phyloP scores from a whole-genome alignment of 192 early-diverging fungal genomes.

The Spinellus fusiger region DNA sequence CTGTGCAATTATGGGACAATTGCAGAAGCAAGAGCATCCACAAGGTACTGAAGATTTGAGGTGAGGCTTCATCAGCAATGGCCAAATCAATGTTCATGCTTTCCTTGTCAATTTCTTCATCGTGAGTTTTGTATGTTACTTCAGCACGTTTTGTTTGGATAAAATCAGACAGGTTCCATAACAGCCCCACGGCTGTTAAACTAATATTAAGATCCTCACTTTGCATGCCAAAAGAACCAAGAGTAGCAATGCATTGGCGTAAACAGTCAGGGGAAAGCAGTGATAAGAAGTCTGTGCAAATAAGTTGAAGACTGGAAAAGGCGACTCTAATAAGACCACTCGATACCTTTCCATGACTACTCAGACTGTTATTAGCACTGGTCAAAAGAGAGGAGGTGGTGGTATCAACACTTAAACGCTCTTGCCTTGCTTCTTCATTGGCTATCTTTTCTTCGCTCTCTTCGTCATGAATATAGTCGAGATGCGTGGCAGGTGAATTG shows the following conservation, averaged over 20 bases:
- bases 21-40: slow-evolving; percentile 90
- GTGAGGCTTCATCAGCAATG: slow-evolving; percentile 31
- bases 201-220: slow-evolving; percentile 91
- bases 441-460: background rate
- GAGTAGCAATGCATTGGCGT: slow-evolving; percentile 71
- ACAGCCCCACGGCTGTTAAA: slow-evolving; percentile 83
- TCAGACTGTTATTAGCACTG: background rate
- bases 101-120: slow-evolving; percentile 12
- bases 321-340: slow-evolving; percentile 65
- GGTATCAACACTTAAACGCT: slow-evolving; percentile 7
- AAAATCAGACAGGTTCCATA: slow-evolving; percentile 91
- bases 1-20: slow-evolving; percentile 77
- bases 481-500: background rate
- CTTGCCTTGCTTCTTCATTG: slow-evolving; percentile 1
- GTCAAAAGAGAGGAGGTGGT: slow-evolving; percentile 7
- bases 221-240: slow-evolving; percentile 78
- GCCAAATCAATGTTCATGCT: slow-evolving; percentile 33
- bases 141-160: slow-evolving; percentile 65
- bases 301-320: slow-evolving; percentile 89
- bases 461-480: background rate
- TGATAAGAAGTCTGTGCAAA: slow-evolving; percentile 92
- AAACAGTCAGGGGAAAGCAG: slow-evolving; percentile 69
- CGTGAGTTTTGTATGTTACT: slow-evolving; percentile 34
- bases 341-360: background rate
- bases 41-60: slow-evolving; percentile 49